Evolutionary conservation across 352 stramenopile species (phyloP).

Genomic region (Phytophthora pisi): DNA sequence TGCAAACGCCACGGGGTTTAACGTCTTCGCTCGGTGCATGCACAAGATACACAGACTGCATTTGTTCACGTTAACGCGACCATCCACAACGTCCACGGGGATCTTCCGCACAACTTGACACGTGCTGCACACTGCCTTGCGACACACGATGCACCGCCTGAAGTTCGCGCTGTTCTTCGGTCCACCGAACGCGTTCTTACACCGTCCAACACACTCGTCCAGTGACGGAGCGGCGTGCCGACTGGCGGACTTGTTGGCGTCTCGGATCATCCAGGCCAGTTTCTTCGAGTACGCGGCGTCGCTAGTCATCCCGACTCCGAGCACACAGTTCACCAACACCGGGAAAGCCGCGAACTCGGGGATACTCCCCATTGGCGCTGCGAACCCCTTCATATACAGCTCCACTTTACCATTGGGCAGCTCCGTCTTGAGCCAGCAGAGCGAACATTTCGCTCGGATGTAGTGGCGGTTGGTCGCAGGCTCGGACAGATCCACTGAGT

Average conservation of each 20-base stretch:
- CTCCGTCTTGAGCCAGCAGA: slow-evolving; percentile 51
- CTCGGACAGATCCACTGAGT: slow-evolving; percentile 62
- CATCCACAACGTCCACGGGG: slow-evolving; percentile 31
- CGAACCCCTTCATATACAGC: slow-evolving; percentile 47
- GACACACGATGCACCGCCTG: slow-evolving; percentile 40
- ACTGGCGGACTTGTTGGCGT: slow-evolving; percentile 14
- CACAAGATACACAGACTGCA: slow-evolving; percentile 44
- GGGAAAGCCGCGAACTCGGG: slow-evolving; percentile 37
- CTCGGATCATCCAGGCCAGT: slow-evolving; percentile 56
- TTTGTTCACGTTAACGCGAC: slow-evolving; percentile 30
- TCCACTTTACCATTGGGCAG: slow-evolving; percentile 41
- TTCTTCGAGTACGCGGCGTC: slow-evolving; percentile 46
- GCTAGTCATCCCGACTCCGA: slow-evolving; percentile 43
- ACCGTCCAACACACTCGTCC: slow-evolving; percentile 36
- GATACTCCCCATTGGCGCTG: slow-evolving; percentile 37
- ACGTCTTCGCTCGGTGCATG: slow-evolving; percentile 37
- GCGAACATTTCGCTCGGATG: slow-evolving; percentile 48
- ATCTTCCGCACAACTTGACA: slow-evolving; percentile 43
- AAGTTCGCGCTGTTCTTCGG: slow-evolving; percentile 27
- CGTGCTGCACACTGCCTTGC: slow-evolving; percentile 34
- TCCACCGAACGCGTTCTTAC: slow-evolving; percentile 34
- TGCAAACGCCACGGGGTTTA: slow-evolving; percentile 33
- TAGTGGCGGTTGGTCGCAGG: slow-evolving; percentile 26
- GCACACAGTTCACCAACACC: slow-evolving; percentile 40
- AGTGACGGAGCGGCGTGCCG: slow-evolving; percentile 10